Conservation (phyloP, 2,329 filamentous ascomycete species). For the Fusarium tricinctum region DNA sequence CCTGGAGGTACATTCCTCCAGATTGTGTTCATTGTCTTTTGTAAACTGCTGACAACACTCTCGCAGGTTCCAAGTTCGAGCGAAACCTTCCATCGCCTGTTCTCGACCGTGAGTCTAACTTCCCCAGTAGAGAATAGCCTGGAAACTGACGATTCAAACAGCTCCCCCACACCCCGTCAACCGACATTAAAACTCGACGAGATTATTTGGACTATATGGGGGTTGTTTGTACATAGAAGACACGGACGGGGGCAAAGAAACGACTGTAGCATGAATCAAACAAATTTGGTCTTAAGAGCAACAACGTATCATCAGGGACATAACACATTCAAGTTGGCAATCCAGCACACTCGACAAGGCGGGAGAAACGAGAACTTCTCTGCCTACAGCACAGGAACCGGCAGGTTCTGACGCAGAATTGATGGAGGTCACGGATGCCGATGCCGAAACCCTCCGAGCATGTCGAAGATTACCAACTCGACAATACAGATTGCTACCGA, state of each 20-base stretch:
- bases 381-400: no score
- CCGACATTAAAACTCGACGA: conserved; percentile 41
- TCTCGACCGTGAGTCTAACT: conserved; percentile 77
- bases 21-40: neutral
- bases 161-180: conserved; percentile 50
- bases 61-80: conserved; percentile 91
- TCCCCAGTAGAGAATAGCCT: neutral
- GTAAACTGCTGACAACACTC: conserved; percentile 29
- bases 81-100: conserved; percentile 87
- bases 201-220: conserved; percentile 21
- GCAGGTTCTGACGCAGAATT: no score
- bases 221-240: conserved; percentile 43
- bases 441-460: no score
- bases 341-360: no score
- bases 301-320: neutral
- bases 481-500: no score
- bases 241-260: conserved; percentile 23
- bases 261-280: conserved; percentile 32
- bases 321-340: neutral
- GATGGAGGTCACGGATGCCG: no score
- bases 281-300: conserved; percentile 24
- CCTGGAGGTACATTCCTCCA: conserved; percentile 79
- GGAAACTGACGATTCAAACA: conserved; percentile 37
- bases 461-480: no score
- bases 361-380: no score